Percentiles rank a stretch among this genome's conserved stretches.
Evolutionary conservation across 2,329 filamentous ascomycete genomes (phyloP).

Genomic region (Xylaria sp.): DNA sequence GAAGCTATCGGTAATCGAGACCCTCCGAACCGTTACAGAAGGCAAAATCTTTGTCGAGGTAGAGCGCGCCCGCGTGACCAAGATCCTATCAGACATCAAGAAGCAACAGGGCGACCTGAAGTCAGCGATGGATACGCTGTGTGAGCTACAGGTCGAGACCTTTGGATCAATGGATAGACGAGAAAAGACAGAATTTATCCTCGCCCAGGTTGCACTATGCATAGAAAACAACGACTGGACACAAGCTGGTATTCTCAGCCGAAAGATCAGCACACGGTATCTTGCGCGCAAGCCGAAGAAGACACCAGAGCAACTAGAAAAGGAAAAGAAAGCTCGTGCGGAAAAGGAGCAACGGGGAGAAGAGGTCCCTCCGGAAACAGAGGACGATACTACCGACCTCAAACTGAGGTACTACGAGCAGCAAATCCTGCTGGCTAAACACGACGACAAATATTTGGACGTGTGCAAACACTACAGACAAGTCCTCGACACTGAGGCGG

Average conservation of each 20-base stretch:
- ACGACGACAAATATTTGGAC: conserved; percentile 96
- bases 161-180: conserved; percentile 97
- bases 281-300: conserved; percentile 90
- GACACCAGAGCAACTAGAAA: conserved; percentile 85
- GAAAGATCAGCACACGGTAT: conserved; percentile 96
- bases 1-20: conserved; percentile 94
- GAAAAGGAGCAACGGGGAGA: conserved; percentile 81
- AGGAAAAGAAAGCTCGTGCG: conserved; percentile 86
- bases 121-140: conserved; percentile 88
- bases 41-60: conserved; percentile 99
- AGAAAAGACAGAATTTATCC: conserved; percentile 98
- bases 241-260: conserved; percentile 88
- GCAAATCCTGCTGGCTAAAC: conserved; percentile 93
- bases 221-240: conserved; percentile 97
- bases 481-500: conserved; percentile 92
- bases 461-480: conserved; percentile 98
- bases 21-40: conserved; percentile 92
- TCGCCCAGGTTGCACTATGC: conserved; percentile 91
- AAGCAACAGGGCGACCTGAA: conserved; percentile 92
- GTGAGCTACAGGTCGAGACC: conserved; percentile 97
- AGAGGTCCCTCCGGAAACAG: conserved; percentile 76
- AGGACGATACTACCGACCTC: conserved; percentile 92
- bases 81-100: conserved; percentile 96
- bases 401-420: conserved; percentile 98
- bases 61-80: conserved; percentile 92